Evolutionary conservation across 2,329 filamentous ascomycete species (phyloP), one percentile per base, ranked within the genome.

Genomic region (Cladosporium sphaerospermum): DNA sequence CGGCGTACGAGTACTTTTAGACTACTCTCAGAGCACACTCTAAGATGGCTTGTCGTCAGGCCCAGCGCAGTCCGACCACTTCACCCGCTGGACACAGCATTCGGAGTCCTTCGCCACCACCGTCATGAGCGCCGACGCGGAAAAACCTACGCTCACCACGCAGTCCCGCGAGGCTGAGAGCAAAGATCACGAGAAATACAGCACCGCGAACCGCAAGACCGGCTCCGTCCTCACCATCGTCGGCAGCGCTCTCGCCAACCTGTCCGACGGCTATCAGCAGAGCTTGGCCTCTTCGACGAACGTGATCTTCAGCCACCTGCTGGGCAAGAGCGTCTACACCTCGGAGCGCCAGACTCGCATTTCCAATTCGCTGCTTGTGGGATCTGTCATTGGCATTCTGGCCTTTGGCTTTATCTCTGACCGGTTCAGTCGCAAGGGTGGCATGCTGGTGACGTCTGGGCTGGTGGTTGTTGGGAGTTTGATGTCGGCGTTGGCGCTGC

Each of bases 401-500:
- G 43, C 66, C 1, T 60, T 69, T 11, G 67, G 67, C 3, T 68
- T 64, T 40, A 59, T 60, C 2, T 63, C 65, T 1, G 67, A 69
- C 40, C 56, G 61, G 9, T 67, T 62, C 55, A 66, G 63, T 7
- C 64, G 67, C 4, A 70, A 68, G 47, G 62, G 61, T 2, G 65
- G 66, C 5, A 64, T 69, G 58, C 56, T 66, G 9, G 55, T 69
- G 14, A 69, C 67, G 5, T 66, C 65, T 11, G 57, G 53, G 0
- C 55, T 69, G 7, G 66, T 69, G 1, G 60, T 66, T 13, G 49
- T 68, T 28, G 67, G 67, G 1, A 66, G 61, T 32, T 52, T 69
- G 2, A 62, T 74, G 64, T 63, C 70, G 3, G 65, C 67, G 2
- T 54, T 73, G 42, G 68, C 67, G 1, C 64, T 74, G 32, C 64